These are phyloP conservation scores for Nemania bipapillata DNA, from an alignment of 2,329 filamentous ascomycete genomes.

Conservation along the genomic window DNA sequence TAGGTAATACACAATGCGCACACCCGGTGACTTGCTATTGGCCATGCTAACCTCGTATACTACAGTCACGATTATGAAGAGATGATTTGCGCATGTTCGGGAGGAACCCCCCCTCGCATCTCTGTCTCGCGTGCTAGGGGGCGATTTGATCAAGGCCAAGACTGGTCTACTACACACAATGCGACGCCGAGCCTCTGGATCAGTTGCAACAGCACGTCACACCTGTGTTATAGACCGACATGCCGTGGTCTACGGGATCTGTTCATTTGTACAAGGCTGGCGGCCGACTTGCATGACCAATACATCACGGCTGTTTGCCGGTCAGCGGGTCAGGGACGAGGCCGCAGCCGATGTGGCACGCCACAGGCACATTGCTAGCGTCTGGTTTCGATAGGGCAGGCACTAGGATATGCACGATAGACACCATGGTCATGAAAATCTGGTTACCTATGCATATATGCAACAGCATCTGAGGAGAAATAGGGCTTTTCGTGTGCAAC, in stretches of 20 bases:
- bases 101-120: slow-evolving; percentile 43
- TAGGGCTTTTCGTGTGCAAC: slow-evolving; percentile 22
- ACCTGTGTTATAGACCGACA: slow-evolving; percentile 40
- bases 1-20: slow-evolving; percentile 68
- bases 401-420: slow-evolving; percentile 35
- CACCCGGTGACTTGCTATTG: slow-evolving; percentile 29
- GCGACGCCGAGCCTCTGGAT: slow-evolving; percentile 43
- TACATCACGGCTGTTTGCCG: slow-evolving; percentile 47
- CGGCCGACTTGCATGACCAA: slow-evolving; percentile 48
- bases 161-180: slow-evolving; percentile 37
- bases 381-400: slow-evolving; percentile 38
- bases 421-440: slow-evolving; percentile 20
- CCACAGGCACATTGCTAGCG: slow-evolving; percentile 42
- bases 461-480: slow-evolving; percentile 21
- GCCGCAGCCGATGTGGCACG: slow-evolving; percentile 48
- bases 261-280: slow-evolving; percentile 48
- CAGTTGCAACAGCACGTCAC: slow-evolving; percentile 31
- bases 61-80: slow-evolving; percentile 75
- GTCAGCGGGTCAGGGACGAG: slow-evolving; percentile 49
- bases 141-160: slow-evolving; percentile 30
- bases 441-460: slow-evolving; percentile 31
- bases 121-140: slow-evolving; percentile 41
- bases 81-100: slow-evolving; percentile 55
- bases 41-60: slow-evolving; percentile 45
- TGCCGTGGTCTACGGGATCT: slow-evolving; percentile 38